Percentiles rank a stretch among this genome's conserved stretches.
phyloP scores from a whole-genome alignment of 441 rosid genomes.

The Erysimum pusillum region DNA sequence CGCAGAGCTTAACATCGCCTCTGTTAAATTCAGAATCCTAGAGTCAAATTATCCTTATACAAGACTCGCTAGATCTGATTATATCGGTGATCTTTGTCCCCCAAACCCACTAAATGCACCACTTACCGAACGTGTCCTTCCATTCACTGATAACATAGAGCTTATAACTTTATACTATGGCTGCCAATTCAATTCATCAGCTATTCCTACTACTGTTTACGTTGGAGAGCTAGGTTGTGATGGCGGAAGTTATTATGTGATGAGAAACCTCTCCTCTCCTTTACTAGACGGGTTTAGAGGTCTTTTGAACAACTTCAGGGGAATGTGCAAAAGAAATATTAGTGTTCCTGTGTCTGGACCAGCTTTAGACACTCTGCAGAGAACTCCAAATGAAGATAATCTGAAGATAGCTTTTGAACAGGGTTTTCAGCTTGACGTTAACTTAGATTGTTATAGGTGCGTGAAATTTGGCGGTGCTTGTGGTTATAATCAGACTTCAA shows the following conservation, averaged over 20 bases:
- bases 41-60: neutral
- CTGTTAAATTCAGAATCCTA: conserved; percentile 19
- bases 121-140: neutral
- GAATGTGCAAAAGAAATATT: conserved; percentile 39
- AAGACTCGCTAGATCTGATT: conserved; percentile 43
- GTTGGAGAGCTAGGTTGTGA: conserved; percentile 11
- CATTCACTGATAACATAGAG: neutral
- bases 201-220: neutral
- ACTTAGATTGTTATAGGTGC: conserved; percentile 42
- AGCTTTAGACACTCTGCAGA: neutral
- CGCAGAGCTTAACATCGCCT: conserved; percentile 25
- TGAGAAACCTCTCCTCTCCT: conserved; percentile 9
- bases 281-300: neutral
- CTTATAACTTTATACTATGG: conserved; percentile 46
- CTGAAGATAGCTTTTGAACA: neutral
- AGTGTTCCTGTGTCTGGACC: conserved; percentile 36
- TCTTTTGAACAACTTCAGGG: neutral
- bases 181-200: neutral
- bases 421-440: conserved; percentile 55
- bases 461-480: conserved; percentile 39
- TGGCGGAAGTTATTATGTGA: conserved; percentile 23
- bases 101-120: neutral
- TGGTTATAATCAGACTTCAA: conserved; percentile 42
- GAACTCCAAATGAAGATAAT: neutral
- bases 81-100: conserved; percentile 48